Percentiles rank a stretch among this genome's conserved stretches.
Conservation (phyloP, 345 rosid species). For the Linum lewisii region DNA sequence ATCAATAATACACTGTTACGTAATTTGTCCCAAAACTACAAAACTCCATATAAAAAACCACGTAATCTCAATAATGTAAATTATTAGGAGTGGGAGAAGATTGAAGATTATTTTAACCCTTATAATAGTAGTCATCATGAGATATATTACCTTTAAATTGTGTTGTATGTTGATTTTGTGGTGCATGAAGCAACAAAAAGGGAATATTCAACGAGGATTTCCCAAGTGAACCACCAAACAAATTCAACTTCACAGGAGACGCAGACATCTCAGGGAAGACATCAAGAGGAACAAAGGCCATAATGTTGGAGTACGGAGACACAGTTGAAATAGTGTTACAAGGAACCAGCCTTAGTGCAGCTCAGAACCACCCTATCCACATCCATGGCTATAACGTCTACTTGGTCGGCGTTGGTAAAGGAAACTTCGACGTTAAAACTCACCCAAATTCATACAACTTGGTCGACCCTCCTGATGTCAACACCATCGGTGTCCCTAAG, state of each 20-base stretch:
- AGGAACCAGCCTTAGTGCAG: constrained; percentile 26
- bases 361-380: constrained; percentile 36
- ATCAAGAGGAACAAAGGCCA: constrained; percentile 20
- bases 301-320: constrained; percentile 22
- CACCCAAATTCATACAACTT: constrained; percentile 23
- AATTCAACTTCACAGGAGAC: constrained; percentile 29
- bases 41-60: too few relatives aligned
- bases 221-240: constrained; percentile 13
- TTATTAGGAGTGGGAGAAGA: too few relatives aligned
- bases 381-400: constrained; percentile 37
- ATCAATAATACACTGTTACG: too few relatives aligned
- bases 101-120: too few relatives aligned
- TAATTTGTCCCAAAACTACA: too few relatives aligned
- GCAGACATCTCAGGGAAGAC: constrained; percentile 2
- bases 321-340: constrained; percentile 33
- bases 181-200: constrained; percentile 9
- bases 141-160: too few relatives aligned
- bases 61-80: too few relatives aligned
- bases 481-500: constrained; percentile 24
- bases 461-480: constrained; percentile 29
- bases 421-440: constrained; percentile 24
- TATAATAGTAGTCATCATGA: too few relatives aligned
- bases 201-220: constrained; percentile 15
- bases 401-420: constrained; percentile 30
- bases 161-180: neutral